A percentile compares a stretch with the other conserved stretches of the same genome.
These are phyloP conservation scores for Nannochloris sp. DNA, from an alignment of 139 green algal genomes.

Conservation along the genomic window DNA sequence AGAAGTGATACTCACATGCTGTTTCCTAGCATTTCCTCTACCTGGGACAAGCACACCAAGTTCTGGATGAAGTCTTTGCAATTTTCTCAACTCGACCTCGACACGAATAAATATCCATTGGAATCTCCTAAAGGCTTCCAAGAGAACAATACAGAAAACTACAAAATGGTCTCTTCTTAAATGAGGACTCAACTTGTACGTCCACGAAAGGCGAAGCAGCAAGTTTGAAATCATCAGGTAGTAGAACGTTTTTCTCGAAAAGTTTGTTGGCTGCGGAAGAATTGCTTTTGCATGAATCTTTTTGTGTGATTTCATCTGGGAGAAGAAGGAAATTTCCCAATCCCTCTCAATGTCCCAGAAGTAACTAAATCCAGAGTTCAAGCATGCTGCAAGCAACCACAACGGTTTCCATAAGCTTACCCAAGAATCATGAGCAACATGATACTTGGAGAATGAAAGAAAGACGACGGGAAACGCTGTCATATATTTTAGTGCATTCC, in stretches of 20 bases:
- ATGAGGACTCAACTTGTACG: conserved; percentile 78
- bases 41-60: conserved; percentile 24
- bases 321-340: conserved; percentile 82
- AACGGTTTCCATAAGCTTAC: conserved; percentile 34
- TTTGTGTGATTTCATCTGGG: conserved; percentile 11
- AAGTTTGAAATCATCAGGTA: conserved; percentile 70
- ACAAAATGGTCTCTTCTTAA: conserved; percentile 43
- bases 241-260: conserved; percentile 25
- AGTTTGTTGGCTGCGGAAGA: conserved; percentile 37
- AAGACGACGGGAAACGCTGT: conserved; percentile 89
- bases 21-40: neutral
- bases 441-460: conserved; percentile 68
- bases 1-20: too few species aligned
- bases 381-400: conserved; percentile 61
- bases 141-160: conserved; percentile 48
- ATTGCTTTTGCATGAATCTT: conserved; percentile 18
- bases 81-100: conserved; percentile 78
- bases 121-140: conserved; percentile 54
- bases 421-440: conserved; percentile 37
- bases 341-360: conserved; percentile 95
- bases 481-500: conserved; percentile 91
- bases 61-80: conserved; percentile 30
- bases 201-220: conserved; percentile 72
- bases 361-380: conserved; percentile 87
- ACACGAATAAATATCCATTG: conserved; percentile 88